A percentile compares a stretch with the other conserved stretches of the same genome.
Conservation (phyloP, 768 basidiomycete species). For the Mycena amicta region DNA sequence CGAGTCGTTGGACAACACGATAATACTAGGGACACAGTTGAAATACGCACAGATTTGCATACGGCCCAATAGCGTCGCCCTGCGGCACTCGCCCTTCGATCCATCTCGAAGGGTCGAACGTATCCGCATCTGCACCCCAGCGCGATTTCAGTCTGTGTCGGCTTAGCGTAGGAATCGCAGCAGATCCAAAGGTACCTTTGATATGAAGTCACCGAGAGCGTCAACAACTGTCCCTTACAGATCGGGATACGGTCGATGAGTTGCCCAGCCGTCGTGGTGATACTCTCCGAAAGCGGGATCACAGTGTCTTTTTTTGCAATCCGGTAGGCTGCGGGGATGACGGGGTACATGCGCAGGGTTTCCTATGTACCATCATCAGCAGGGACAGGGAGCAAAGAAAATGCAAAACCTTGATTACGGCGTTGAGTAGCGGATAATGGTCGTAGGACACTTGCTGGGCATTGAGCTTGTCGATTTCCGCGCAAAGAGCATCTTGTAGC, state of each 20-base stretch:
- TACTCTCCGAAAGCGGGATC: no score
- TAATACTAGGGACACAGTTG: not conserved
- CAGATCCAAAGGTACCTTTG: no score
- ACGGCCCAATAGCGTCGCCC: slow-evolving; percentile 26
- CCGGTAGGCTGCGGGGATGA: no score
- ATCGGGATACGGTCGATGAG: no score
- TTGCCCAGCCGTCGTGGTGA: no score
- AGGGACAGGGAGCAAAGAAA: no score
- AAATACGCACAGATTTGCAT: slow-evolving; percentile 30
- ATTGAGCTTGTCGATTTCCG: not conserved
- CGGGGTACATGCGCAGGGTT: no score
- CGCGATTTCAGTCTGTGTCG: slow-evolving; percentile 12
- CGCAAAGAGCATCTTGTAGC: not conserved
- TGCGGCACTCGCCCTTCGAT: slow-evolving; percentile 23
- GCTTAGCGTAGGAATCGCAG: no score
- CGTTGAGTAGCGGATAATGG: not conserved
- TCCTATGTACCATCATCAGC: no score
- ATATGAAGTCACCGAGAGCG: no score
- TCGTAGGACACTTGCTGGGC: not conserved
- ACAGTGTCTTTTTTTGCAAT: no score
- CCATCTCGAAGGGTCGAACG: slow-evolving; percentile 41
- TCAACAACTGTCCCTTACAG: no score
- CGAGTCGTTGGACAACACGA: not conserved
- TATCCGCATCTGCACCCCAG: slow-evolving; percentile 39
- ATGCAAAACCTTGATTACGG: not conserved